Base-by-base conservation (phyloP, 2,329 filamentous ascomycete species). In the Paracorniculantispora psalliotae region DNA sequence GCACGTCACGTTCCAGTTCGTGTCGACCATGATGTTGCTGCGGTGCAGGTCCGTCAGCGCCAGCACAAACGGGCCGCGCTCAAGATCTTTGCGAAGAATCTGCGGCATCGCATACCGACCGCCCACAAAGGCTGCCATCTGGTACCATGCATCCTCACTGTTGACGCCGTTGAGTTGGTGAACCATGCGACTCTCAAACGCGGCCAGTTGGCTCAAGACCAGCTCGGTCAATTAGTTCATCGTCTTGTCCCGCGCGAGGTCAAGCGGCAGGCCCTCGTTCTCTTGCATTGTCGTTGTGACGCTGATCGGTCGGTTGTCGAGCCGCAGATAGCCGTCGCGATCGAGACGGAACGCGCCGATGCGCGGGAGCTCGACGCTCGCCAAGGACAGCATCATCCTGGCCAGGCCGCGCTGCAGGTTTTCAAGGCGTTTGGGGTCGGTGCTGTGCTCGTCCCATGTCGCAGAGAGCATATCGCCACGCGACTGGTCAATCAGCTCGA, bases 1-100 rank as follows among this genome's bases (percentile, higher is more conserved):
- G 44, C 57, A 63, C 44, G 63, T 69, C 46, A 75, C 63, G 49
- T 71, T 65, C 69, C 70, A 73, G 39, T 72, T 59, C n/a, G 67
- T 49, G 58, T 74, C 71, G 6, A 73, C 70, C 51, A 73, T 69
- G 21, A 74, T 72, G 59, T 78, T 77, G 61, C 72, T 73, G 49
- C 67, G 63, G 48, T 75, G 73, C 19, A 77, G 61, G 61, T 78
- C 74, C 19, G 72, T 76, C 10, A 77, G 65, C 1, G 53, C 62
- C 47, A 68, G 64, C 12, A 71, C 53, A 53, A 73, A 76, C 1
- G 72, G 72, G 1, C 73, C 72, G 25, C 67, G 39, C 3, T 68
- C 64, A 12, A 56, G 28, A 19, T 56, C 41, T 10, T 25, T 10
- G 10, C 41, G 13, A 37, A 56, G 19, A 13, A 55, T 35, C 17